Evolutionary conservation across 257 asterid species (phyloP), one percentile per base, ranked within the genome.

Genomic region (Cordia subcordata): DNA sequence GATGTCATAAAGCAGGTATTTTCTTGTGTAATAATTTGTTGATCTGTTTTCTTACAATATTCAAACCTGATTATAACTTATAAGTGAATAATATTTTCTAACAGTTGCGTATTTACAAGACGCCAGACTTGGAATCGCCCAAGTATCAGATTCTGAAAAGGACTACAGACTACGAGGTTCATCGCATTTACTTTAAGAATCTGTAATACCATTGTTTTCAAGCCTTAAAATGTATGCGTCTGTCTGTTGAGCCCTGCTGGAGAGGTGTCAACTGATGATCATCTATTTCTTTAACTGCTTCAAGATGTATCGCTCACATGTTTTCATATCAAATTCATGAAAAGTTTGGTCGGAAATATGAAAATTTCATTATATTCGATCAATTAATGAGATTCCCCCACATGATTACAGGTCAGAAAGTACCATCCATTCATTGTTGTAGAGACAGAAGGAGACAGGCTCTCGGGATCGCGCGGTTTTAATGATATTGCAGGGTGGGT

Each of bases 401-500:
- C 47, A 53, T 50, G 19, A 53, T 4, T 61, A 15, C 77, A 91
- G 98, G 90, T 91, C 61, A 82, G 98, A 46, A 72, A 79, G 57
- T 91, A 91, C 35, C 77, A 78, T 4, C 86, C 96, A 0, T 85
- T 87, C 56, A 60, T 88, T 20, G 85, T 91, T 16, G 92, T 79
- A 12, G 98, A 87, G 77, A 82, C 94, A 61, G 81, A 70, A 47
- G 86, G 81, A 15, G 86, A 85, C 71, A 71, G 81, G 76, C 61
- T 91, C 62, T 75, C 94, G 11, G 94, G 94, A 56, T 85, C 95
- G 13, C 76, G 68, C 8, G 95, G 95, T 58, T 91, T 91, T 68
- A 88, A 91, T 65, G 68, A 85, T 17, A 90, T 91, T 67, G 95
- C 96, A 16, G 98, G 95, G 98, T 91, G 69, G 62, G 82, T 58